Evolutionary conservation across 352 stramenopile genomes (phyloP), one percentile per base, ranked within the genome.

Genomic region (Blastocystis sp.): DNA sequence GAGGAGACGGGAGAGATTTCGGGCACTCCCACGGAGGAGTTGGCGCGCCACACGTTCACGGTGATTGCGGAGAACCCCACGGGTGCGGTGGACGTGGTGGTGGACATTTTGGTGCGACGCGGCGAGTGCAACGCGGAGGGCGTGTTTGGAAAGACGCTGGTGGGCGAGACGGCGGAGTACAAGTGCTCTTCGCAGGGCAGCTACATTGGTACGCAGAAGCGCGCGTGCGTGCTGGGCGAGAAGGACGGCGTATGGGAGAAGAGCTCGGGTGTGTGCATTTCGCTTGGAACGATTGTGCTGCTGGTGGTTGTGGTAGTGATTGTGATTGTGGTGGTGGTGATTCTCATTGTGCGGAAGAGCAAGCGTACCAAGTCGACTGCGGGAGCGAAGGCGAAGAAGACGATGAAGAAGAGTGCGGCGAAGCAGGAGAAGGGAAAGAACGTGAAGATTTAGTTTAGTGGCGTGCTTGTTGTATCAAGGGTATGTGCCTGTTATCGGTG

Each of bases 201-300:
- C 36, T 81, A 61, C 40, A 44, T 81, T 48, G 69, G 69, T 24
- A 81, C 69, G 40, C 69, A 63, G 69, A 81, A 46, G 46, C 36
- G 69, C 16, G 69, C 49, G 11, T 81, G 69, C 42, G 6, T 81
- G 32, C 27, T 81, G 14, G 69, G 69, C 4, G 29, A 61, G 42
- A 46, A 81, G 40, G 69, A 81, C 27, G 69, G 69, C 16, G 69
- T 63, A 0, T 81, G 69, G 69, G 34, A 81, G 69, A 64, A 81
- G 49, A 42, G 24, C 0, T 63, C 42, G 0, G 69, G 69, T 24
- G 7, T 81, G 11, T 81, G 69, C 27, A 42, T 81, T 16, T 81
- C 69, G 1, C 29, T 64, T 32, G 44, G 24, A 7, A 32, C 38
- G 46, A 81, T 81, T 38, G 69, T 81, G 27, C 8, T 63, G 53